phyloP scores from a whole-genome alignment of 495 filamentous ascomycete genomes.

The Pyrenopolyporus hunteri region DNA sequence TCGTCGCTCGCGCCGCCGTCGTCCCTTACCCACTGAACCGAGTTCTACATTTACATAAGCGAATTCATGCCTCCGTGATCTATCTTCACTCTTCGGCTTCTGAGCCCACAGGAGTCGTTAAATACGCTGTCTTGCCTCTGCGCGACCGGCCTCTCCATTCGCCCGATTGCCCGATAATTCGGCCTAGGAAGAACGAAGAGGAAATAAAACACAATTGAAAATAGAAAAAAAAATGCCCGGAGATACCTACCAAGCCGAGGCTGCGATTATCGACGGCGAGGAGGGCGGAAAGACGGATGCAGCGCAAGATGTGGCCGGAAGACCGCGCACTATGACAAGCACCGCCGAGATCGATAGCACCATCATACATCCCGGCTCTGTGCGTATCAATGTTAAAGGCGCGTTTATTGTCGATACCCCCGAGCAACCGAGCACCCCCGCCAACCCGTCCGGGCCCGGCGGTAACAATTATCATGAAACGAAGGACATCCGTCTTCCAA shows the following conservation, averaged over 20 bases:
- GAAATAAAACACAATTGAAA: too few species aligned
- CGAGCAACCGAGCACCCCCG: constrained; percentile 56
- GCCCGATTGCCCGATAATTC: neutral
- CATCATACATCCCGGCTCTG: constrained; percentile 81
- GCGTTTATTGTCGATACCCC: constrained; percentile 89
- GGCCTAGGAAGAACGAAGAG: neutral
- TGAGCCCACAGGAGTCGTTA: constrained; percentile 29
- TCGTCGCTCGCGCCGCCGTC: neutral
- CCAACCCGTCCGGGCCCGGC: constrained; percentile 50
- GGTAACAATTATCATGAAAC: constrained; percentile 72
- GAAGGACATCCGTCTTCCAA: constrained; percentile 91
- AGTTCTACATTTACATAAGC: constrained; percentile 1
- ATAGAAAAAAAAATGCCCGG: constrained; percentile 22
- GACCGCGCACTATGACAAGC: constrained; percentile 49
- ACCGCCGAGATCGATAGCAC: constrained; percentile 70
- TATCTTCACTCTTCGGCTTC: constrained; percentile 21
- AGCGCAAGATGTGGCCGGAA: constrained; percentile 12
- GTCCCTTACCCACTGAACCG: neutral
- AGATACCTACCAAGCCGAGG: constrained; percentile 33
- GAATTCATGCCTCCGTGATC: constrained; percentile 38
- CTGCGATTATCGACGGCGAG: constrained; percentile 22
- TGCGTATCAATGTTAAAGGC: constrained; percentile 92
- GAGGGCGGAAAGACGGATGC: constrained; percentile 1
- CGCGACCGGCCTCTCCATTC: neutral
- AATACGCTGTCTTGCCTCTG: neutral